A percentile compares a stretch with the other conserved stretches of the same genome.
These are phyloP conservation scores for Xylariaceae sp. DNA, from an alignment of 2,329 filamentous ascomycete species.

Conservation along the genomic window DNA sequence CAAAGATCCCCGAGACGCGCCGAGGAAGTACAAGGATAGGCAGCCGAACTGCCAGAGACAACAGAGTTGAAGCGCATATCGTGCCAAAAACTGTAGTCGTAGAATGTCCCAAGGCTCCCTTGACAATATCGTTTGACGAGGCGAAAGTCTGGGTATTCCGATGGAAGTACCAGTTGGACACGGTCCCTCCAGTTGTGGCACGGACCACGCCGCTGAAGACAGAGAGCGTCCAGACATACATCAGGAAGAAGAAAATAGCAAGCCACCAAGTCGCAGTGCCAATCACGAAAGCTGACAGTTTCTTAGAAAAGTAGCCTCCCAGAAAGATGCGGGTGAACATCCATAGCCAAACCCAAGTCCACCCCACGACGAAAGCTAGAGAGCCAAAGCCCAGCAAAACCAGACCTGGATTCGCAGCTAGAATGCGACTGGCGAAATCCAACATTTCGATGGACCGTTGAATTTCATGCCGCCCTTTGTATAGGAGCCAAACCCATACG, in stretches of 20 bases:
- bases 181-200: slow-evolving; percentile 85
- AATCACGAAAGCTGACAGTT: slow-evolving; percentile 65
- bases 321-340: slow-evolving; percentile 97
- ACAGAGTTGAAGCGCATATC: slow-evolving; percentile 78
- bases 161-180: slow-evolving; percentile 99
- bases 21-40: slow-evolving; percentile 79
- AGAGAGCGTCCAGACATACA: slow-evolving; percentile 92
- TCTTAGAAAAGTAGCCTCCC: slow-evolving; percentile 72
- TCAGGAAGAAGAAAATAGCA: slow-evolving; percentile 82
- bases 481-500: slow-evolving; percentile 78
- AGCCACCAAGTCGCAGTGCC: slow-evolving; percentile 91
- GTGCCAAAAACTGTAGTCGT: slow-evolving; percentile 85
- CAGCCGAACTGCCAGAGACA: slow-evolving; percentile 74
- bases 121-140: slow-evolving; percentile 73
- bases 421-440: slow-evolving; percentile 84
- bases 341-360: slow-evolving; percentile 93
- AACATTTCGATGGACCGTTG: slow-evolving; percentile 80
- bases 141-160: slow-evolving; percentile 74
- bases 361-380: slow-evolving; percentile 68
- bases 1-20: slow-evolving; percentile 58
- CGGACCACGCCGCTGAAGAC: slow-evolving; percentile 85
- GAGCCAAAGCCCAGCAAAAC: slow-evolving; percentile 77
- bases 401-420: slow-evolving; percentile 77
- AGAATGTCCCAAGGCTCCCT: slow-evolving; percentile 76
- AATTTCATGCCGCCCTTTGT: slow-evolving; percentile 73